phyloP scores from a whole-genome alignment of 2,329 filamentous ascomycete species.

The Ophiosphaerella narmari region DNA sequence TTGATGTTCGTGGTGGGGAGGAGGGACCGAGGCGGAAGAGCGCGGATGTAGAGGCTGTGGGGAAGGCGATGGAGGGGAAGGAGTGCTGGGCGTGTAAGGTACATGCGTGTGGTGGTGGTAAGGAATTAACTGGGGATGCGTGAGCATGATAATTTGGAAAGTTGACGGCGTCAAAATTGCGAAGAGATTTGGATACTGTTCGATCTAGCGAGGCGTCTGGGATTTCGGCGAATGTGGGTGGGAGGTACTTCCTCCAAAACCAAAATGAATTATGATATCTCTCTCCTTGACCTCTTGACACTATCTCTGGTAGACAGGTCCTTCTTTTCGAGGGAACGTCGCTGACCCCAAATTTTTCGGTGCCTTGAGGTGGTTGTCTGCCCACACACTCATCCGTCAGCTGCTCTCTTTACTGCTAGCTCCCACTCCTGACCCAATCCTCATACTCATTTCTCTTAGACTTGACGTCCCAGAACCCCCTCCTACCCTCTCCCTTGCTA shows the following conservation, averaged over 20 bases:
- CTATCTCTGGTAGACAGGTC: neutral
- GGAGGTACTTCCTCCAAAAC: too few species aligned
- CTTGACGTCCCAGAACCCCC: slow-evolving; percentile 86
- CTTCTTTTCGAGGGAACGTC: too few species aligned
- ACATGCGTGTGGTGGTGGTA: slow-evolving; percentile 28
- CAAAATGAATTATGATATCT: neutral
- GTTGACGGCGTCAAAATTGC: neutral
- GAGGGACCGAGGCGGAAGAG: slow-evolving; percentile 27
- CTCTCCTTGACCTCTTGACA: neutral
- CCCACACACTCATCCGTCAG: too few species aligned
- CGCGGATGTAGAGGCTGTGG: slow-evolving; percentile 26
- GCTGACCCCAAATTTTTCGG: too few species aligned
- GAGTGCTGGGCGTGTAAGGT: slow-evolving; percentile 34
- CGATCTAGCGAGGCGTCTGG: slow-evolving; percentile 19
- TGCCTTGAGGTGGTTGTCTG: too few species aligned
- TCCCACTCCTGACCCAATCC: slow-evolving; percentile 62
- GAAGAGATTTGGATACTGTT: neutral
- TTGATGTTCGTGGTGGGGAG: slow-evolving; percentile 33
- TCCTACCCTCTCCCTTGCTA: slow-evolving; percentile 69
- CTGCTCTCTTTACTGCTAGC: slow-evolving; percentile 12
- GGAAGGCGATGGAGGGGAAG: slow-evolving; percentile 20
- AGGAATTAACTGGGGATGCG: slow-evolving; percentile 30
- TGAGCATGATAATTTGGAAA: slow-evolving; percentile 10
- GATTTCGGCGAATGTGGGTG: neutral
- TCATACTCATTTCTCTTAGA: slow-evolving; percentile 84